Conservation (phyloP, 306 rosid genomes). For the Cicer cuneatum region DNA sequence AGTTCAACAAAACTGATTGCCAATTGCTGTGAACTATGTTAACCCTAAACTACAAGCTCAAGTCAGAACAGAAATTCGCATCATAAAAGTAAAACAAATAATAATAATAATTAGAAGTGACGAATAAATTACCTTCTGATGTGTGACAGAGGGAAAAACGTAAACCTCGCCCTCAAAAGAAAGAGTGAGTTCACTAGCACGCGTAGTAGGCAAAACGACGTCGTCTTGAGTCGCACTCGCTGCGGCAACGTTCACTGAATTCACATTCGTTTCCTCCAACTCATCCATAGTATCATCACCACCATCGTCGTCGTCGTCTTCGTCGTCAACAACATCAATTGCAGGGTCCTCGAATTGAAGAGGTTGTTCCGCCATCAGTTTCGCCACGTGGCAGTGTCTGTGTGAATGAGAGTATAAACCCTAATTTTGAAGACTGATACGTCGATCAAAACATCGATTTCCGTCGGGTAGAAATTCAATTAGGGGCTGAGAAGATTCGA, state of each 20-base stretch:
- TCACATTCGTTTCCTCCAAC: constrained; percentile 53
- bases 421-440: constrained; percentile 56
- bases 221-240: constrained; percentile 52
- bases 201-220: constrained; percentile 56
- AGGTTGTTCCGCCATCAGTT: constrained; percentile 76
- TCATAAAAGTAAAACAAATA: neutral
- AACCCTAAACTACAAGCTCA: constrained; percentile 13
- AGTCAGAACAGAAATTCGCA: constrained; percentile 9
- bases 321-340: constrained; percentile 55
- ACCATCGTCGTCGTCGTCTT: constrained; percentile 51
- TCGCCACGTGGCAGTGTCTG: neutral
- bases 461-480: constrained; percentile 23
- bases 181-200: constrained; percentile 93
- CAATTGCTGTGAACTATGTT: neutral
- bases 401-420: constrained; percentile 50
- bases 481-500: constrained; percentile 48
- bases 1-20: neutral
- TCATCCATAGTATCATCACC: constrained; percentile 72
- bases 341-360: constrained; percentile 60
- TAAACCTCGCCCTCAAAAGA: constrained; percentile 97
- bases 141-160: constrained; percentile 89
- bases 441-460: constrained; percentile 36
- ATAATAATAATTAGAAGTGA: neutral
- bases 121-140: constrained; percentile 66
- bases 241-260: constrained; percentile 53